phyloP scores from a whole-genome alignment of 2,329 filamentous ascomycete genomes.

The Sporothrix globosa region DNA sequence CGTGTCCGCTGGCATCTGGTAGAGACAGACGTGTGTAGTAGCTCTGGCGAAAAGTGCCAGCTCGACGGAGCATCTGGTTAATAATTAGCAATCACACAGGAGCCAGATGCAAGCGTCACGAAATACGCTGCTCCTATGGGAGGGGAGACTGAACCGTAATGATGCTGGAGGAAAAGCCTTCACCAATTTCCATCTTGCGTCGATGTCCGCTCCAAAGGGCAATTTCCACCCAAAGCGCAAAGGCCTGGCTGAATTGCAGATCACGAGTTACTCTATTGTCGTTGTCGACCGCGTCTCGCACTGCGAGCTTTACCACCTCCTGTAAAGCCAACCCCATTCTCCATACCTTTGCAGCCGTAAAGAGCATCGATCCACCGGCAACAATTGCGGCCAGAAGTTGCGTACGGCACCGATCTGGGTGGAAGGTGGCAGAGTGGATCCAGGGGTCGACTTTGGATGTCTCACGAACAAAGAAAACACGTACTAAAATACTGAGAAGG shows the following conservation, averaged over 20 bases:
- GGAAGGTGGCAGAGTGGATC: not conserved
- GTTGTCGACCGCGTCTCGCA: constrained; percentile 1
- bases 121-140: not conserved
- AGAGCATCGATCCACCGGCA: not conserved
- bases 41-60: not conserved
- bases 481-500: not conserved
- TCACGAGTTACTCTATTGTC: constrained; percentile 3
- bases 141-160: not conserved
- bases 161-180: constrained; percentile 17
- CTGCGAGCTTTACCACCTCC: constrained; percentile 2
- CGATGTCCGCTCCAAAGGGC: constrained; percentile 13
- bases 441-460: not conserved
- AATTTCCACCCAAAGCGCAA: constrained; percentile 9
- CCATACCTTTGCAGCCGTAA: not conserved
- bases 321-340: constrained; percentile 1
- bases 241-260: not conserved
- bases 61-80: not conserved
- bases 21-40: not conserved
- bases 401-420: not conserved
- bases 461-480: not conserved
- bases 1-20: not conserved
- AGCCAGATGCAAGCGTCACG: not conserved
- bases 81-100: not conserved
- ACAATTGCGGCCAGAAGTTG: constrained; percentile 4
- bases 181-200: constrained; percentile 13